Percentiles rank a stretch among this genome's conserved stretches.
phyloP scores from a whole-genome alignment of 2,329 filamentous ascomycete species.

The Onygenales sp. region DNA sequence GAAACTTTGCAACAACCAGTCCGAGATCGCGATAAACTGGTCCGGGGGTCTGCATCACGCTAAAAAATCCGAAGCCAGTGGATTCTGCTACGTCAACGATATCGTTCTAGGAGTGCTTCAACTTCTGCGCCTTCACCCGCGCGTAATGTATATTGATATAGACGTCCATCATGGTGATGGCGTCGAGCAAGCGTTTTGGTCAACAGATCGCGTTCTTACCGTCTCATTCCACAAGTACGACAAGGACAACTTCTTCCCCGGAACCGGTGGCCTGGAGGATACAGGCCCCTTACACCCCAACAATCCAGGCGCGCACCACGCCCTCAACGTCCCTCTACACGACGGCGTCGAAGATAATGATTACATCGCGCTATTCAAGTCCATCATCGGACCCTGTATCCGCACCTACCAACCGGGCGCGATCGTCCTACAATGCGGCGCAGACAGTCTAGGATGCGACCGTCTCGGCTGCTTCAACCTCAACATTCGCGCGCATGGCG shows the following conservation, averaged over 20 bases:
- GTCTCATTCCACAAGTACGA: slow-evolving; percentile 97
- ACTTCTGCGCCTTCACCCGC: slow-evolving; percentile 68
- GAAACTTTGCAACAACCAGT: slow-evolving; percentile 75
- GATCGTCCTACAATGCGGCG: slow-evolving; percentile 91
- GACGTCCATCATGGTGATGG: slow-evolving; percentile 88
- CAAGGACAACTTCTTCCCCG: slow-evolving; percentile 74
- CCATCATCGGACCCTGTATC: slow-evolving; percentile 67
- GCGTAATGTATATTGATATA: slow-evolving; percentile 90
- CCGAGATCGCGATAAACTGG: slow-evolving; percentile 96
- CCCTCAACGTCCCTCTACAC: slow-evolving; percentile 80
- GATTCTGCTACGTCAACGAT: slow-evolving; percentile 99
- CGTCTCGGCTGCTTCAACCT: slow-evolving; percentile 92
- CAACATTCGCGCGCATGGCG: slow-evolving; percentile 87
- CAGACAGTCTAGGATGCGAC: slow-evolving; percentile 88
- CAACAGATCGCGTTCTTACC: slow-evolving; percentile 81
- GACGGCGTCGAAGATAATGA: slow-evolving; percentile 88
- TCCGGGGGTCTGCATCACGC: slow-evolving; percentile 93
- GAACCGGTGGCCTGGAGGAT: slow-evolving; percentile 77
- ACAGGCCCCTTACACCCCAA: slow-evolving; percentile 74
- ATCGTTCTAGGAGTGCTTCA: slow-evolving; percentile 91
- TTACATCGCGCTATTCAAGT: slow-evolving; percentile 77
- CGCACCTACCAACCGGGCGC: slow-evolving; percentile 78
- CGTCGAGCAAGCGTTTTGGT: slow-evolving; percentile 85
- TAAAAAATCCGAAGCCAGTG: slow-evolving; percentile 85
- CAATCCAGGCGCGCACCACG: slow-evolving; percentile 80